Evolutionary conservation across 805 yeast species (phyloP).

Genomic region (Candida chilensis): DNA sequence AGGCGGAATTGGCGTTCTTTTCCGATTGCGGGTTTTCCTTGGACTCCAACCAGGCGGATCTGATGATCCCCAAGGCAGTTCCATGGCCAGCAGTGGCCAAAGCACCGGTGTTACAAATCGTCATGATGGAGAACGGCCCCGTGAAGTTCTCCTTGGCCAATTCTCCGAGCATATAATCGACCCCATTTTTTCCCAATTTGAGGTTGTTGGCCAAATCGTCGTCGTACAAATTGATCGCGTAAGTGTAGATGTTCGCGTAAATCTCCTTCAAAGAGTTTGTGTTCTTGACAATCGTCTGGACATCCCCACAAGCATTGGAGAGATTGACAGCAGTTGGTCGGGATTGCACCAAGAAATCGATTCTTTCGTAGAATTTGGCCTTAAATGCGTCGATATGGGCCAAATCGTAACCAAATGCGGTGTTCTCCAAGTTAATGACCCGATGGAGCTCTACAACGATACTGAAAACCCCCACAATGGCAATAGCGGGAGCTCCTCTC

Average conservation of each 20-base stretch:
- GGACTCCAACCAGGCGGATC: slow-evolving; percentile 52
- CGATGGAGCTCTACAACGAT: slow-evolving; percentile 60
- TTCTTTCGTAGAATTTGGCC: slow-evolving; percentile 27
- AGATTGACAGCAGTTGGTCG: slow-evolving; percentile 96
- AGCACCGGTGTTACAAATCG: slow-evolving; percentile 95
- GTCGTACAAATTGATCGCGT: slow-evolving; percentile 48
- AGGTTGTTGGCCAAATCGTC: slow-evolving; percentile 75
- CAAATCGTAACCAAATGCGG: slow-evolving; percentile 12
- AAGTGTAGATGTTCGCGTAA: slow-evolving; percentile 24
- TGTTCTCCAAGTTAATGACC: slow-evolving; percentile 15
- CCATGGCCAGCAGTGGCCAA: slow-evolving; percentile 97
- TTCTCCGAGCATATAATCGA: slow-evolving; percentile 46
- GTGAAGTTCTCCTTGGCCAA: slow-evolving; percentile 36
- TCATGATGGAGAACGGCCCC: slow-evolving; percentile 73
- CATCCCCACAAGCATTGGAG: slow-evolving; percentile 58
- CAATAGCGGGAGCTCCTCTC: slow-evolving; percentile 98
- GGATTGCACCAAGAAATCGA: slow-evolving; percentile 63
- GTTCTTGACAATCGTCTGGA: slow-evolving; percentile 22
- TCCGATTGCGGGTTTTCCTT: slow-evolving; percentile 7
- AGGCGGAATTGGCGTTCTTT: slow-evolving; percentile 20
- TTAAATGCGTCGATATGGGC: slow-evolving; percentile 17
- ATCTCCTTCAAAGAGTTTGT: slow-evolving; percentile 9
- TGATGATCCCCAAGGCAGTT: slow-evolving; percentile 87
- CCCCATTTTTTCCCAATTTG: slow-evolving; percentile 75
- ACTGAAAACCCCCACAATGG: slow-evolving; percentile 85